Percentiles rank a stretch among this genome's conserved stretches.
Evolutionary conservation across 2,329 filamentous ascomycete species (phyloP).

Genomic region (Colletotrichum acutatum): DNA sequence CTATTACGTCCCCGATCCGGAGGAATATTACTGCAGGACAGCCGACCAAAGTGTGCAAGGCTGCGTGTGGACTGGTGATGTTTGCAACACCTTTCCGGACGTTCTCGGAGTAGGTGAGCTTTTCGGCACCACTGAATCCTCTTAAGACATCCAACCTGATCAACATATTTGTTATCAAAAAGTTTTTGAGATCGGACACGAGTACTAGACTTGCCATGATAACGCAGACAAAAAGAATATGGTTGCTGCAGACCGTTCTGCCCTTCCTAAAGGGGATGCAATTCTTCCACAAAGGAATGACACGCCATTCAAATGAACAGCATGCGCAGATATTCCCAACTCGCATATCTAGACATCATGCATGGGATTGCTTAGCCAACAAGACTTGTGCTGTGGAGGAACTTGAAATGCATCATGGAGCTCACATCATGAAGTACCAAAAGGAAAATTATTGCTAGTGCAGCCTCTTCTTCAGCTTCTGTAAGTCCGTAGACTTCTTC

Average conservation of each 20-base stretch:
- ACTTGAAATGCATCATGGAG: neutral
- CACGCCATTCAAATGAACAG: slow-evolving; percentile 42
- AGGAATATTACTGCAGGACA: slow-evolving; percentile 42
- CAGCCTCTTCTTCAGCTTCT: slow-evolving; percentile 38
- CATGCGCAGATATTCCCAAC: slow-evolving; percentile 41
- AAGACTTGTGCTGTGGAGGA: neutral
- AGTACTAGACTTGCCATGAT: slow-evolving; percentile 37
- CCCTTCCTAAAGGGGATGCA: slow-evolving; percentile 27
- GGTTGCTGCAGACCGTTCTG: slow-evolving; percentile 35
- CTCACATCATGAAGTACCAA: slow-evolving; percentile 42
- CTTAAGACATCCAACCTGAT: slow-evolving; percentile 43
- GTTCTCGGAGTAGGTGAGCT: slow-evolving; percentile 40
- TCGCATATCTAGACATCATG: slow-evolving; percentile 40
- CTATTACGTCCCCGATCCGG: slow-evolving; percentile 40
- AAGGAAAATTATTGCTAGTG: slow-evolving; percentile 40
- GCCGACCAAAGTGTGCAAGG: slow-evolving; percentile 41
- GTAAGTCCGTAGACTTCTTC: slow-evolving; percentile 35
- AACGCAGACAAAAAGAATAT: slow-evolving; percentile 42
- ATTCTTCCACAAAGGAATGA: slow-evolving; percentile 42
- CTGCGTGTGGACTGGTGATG: slow-evolving; percentile 35
- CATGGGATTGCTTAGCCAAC: neutral
- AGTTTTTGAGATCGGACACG: neutral
- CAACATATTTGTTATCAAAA: neutral
- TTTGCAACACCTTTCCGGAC: slow-evolving; percentile 41
- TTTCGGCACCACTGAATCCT: slow-evolving; percentile 45